Base-by-base conservation (phyloP, 306 rosid genomes). In the Casuarina cunninghamiana region DNA sequence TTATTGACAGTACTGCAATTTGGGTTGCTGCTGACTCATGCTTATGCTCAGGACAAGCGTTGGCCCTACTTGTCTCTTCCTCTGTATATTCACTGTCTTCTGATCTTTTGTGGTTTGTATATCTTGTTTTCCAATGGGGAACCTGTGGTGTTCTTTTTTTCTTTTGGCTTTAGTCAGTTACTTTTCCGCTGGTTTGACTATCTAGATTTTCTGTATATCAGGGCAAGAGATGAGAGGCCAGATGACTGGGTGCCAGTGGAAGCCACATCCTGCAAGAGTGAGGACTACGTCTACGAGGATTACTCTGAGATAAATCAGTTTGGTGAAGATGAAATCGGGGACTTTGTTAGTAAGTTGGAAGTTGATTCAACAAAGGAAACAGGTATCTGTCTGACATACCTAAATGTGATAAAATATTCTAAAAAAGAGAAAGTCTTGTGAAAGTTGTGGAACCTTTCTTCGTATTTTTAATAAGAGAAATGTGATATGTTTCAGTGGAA, bases 31-130 rank as follows among this genome's bases (percentile, higher is more conserved):
- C 85, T 95, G 85, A 88, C 66, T 50, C 97, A 92, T 87, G 98
- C 98, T 76, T 94, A 95, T 86, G 97, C 96, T 79, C 98, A 95
- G 85, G 98, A 95, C 87, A 92, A 89, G 88, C 93, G 84, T 26
- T 92, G 97, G 98, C 97, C 93, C 45, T 91, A 89, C 86, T 26
- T 95, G 71, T 91, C 98, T 76, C 82, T 95, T 75, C 97, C 97
- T 35, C 55, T 91, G 97, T 95, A 90, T 82, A 93, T 72, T 65
- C 39, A 50, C 68, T 81, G 69, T 61, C 68, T 66, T 72, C 21
- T 71, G 21, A 37, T 49, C 69, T 68, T 72, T 71, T 53, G 54
- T n/a, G 17, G 41, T 72, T 53, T 54, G 15, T n/a, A 43, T 51
- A 76, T 48, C 69, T 77, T 21, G 12, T 55, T 21, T 21, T 44